Base-by-base conservation (phyloP, 495 filamentous ascomycete species). In the Aspergillus haitiensis region DNA sequence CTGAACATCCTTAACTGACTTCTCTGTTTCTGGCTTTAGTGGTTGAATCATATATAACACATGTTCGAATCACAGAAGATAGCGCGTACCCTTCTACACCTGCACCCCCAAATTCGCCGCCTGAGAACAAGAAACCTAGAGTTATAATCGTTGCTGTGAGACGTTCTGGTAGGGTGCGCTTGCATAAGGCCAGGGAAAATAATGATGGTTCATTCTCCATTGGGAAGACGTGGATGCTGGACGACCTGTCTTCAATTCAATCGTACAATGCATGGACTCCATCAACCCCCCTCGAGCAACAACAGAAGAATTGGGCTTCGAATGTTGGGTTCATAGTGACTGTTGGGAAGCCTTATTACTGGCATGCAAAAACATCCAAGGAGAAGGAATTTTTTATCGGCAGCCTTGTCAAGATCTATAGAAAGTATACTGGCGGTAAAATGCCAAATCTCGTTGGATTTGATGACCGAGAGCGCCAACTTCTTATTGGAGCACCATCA, bases 371-470 rank as follows among this genome's bases (percentile, higher is more conserved):
- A 39, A 93, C 88, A 11, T 81, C 88, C 47, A 96, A 96, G 76
- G 94, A 98, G 72, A 98, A 97, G 79, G 92, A 96, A 56, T 98
- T 96, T 75, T 98, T 98, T 72, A 95, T 98, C 67, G 89, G 88
- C 31, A 96, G 91, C 67, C 71, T 97, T 61, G 83, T 97, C 59
- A 98, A 97, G 75, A 97, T 98, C 39, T 98, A 88, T 70, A 87
- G 84, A 58, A 98, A 97, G 69, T 98, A 97, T 68, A 98, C 95
- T 10, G 89, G 90, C 31, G 94, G 95, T 9, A 89, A 85, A 59
- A 73, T 87, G 21, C 94, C 94, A 18, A 82, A 85, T 37, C 75
- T 98, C 15, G 80, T 84, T 46, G 93, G 93, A 7, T 98, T 98
- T 70, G 88, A 89, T 64, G 79, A 86, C 36, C 84, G 81, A 42